phyloP scores from a whole-genome alignment of 1,284 basidiomycete species.

The Tetrapyrgos nigripes region DNA sequence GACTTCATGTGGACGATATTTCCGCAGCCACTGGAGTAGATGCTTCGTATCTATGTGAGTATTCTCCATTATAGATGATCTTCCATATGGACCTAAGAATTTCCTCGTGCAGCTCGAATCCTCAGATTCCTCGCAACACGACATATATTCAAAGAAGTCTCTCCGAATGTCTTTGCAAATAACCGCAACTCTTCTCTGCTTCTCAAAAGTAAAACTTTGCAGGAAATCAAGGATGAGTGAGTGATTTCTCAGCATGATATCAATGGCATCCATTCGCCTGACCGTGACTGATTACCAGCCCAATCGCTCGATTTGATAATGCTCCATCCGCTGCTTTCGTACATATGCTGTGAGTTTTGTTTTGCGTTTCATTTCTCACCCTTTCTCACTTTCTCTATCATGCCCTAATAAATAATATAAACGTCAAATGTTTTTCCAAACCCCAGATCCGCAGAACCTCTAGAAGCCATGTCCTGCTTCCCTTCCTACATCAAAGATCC shows the following conservation, averaged over 20 bases:
- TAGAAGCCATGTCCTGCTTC: background rate
- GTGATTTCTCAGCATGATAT: conserved; percentile 3
- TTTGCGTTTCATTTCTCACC: no score
- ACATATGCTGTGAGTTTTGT: no score
- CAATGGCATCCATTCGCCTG: background rate
- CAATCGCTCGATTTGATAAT: conserved; percentile 19
- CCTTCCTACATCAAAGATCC: conserved; percentile 4
- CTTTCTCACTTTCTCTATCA: no score
- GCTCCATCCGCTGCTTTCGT: background rate
- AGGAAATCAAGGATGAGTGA: conserved; percentile 30
- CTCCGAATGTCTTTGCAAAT: conserved; percentile 40
- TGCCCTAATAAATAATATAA: background rate
- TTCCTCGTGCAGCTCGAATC: conserved; percentile 29
- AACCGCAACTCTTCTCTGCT: conserved; percentile 39
- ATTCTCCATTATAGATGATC: background rate
- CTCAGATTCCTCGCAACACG: conserved; percentile 39
- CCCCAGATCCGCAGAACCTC: background rate
- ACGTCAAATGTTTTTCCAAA: background rate
- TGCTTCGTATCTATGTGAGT: conserved; percentile 22
- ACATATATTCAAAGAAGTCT: conserved; percentile 41
- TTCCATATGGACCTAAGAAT: background rate
- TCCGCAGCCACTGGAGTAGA: conserved; percentile 23
- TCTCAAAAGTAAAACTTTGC: conserved; percentile 31
- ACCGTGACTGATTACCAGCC: conserved; percentile 11
- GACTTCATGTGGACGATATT: conserved; percentile 28